A percentile compares a stretch with the other conserved stretches of the same genome.
Evolutionary conservation across 2,329 filamentous ascomycete species (phyloP).

Genomic region (Talaromyces funiculosus): DNA sequence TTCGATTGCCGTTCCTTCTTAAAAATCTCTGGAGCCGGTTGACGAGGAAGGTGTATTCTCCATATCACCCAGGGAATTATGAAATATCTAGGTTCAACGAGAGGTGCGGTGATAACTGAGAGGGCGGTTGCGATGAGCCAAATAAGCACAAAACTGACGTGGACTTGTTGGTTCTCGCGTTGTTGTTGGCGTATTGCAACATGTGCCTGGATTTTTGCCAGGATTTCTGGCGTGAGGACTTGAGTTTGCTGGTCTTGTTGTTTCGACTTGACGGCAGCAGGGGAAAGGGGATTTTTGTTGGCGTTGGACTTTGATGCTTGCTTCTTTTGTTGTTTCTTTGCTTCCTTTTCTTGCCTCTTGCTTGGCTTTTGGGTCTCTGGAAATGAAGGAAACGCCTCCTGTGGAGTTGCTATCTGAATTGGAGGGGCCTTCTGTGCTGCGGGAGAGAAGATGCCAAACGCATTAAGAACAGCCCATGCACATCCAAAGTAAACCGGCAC

Average conservation of each 20-base stretch:
- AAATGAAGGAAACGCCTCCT: conserved; percentile 17
- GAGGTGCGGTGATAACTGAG: conserved; percentile 77
- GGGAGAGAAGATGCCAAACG: conserved; percentile 47
- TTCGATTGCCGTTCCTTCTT: conserved; percentile 16
- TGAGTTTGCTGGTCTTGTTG: conserved; percentile 17
- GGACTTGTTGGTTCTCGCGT: conserved; percentile 24
- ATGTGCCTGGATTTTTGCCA: conserved; percentile 26
- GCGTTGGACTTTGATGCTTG: conserved; percentile 18
- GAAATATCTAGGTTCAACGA: conserved; percentile 94
- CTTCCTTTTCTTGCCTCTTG: conserved; percentile 19
- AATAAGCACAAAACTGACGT: conserved; percentile 52
- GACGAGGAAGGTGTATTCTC: conserved; percentile 66
- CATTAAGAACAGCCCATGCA: conserved; percentile 62
- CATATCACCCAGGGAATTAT: conserved; percentile 94
- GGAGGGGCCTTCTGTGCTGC: conserved; percentile 3
- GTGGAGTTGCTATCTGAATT: conserved; percentile 8
- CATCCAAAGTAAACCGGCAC: conserved; percentile 65
- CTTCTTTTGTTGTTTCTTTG: conserved; percentile 21
- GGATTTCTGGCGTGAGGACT: conserved; percentile 24
- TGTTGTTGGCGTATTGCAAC: conserved; percentile 27
- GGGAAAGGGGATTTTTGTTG: conserved; percentile 16
- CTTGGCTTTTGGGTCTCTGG: conserved; percentile 16
- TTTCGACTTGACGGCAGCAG: background rate
- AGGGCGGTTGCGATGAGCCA: conserved; percentile 67
- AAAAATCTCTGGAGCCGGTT: conserved; percentile 29